Conservation (phyloP, 75 land plant species). For the Chamaecyparis obtusa region DNA sequence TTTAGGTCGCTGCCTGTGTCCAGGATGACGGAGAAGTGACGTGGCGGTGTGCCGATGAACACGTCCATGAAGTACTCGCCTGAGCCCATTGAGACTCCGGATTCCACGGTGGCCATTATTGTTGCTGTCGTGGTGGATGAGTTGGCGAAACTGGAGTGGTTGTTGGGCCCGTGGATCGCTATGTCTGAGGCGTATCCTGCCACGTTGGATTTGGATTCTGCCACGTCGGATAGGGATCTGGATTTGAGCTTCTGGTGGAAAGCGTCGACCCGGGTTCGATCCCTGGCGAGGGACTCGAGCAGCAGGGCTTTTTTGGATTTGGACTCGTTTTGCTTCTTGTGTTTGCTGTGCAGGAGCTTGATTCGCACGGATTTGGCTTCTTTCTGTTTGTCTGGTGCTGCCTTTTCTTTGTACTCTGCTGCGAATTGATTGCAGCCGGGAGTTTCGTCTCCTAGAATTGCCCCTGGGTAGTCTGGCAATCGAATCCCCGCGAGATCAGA, state of each 20-base stretch:
- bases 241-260: conserved; percentile 32
- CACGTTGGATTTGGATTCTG: not conserved
- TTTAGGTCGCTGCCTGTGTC: conserved; percentile 97
- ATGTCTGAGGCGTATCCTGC: not conserved
- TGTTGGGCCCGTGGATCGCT: not conserved
- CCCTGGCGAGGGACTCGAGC: conserved; percentile 30
- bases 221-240: not conserved
- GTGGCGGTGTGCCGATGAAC: conserved; percentile 82
- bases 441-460: conserved; percentile 21
- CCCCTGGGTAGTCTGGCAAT: conserved; percentile 31
- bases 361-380: not conserved
- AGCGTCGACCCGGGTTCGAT: conserved; percentile 39
- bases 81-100: conserved; percentile 76
- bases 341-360: conserved; percentile 14
- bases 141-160: not conserved
- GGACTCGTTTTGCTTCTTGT: not conserved
- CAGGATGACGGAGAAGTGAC: conserved; percentile 69
- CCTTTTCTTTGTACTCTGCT: not conserved
- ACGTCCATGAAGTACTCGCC: conserved; percentile 96
- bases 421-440: not conserved
- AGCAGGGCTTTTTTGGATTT: conserved; percentile 19
- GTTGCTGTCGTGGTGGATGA: conserved; percentile 3
- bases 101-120: conserved; percentile 59
- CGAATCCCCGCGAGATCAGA: conserved; percentile 30
- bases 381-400: not conserved